Evolutionary conservation across 768 basidiomycete genomes (phyloP).

Genomic region (Boletellus ananiceps): DNA sequence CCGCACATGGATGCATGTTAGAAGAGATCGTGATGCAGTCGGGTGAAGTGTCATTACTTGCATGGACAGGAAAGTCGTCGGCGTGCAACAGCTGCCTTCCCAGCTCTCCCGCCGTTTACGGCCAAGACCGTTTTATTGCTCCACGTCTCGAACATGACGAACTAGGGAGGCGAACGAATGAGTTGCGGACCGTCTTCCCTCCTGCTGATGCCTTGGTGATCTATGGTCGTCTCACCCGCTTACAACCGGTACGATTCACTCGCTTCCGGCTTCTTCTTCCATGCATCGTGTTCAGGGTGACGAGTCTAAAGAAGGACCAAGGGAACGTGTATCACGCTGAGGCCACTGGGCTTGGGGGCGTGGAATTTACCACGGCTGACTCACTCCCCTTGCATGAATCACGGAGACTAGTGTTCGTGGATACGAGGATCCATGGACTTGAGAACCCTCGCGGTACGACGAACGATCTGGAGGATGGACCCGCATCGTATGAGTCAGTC

Average conservation of each 20-base stretch:
- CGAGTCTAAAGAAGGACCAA: not conserved
- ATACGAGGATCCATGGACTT: not conserved
- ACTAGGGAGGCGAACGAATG: not conserved
- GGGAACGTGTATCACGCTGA: not conserved
- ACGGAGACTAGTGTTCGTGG: not conserved
- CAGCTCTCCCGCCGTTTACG: not conserved
- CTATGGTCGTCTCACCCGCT: not conserved
- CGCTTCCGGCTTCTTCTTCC: not conserved
- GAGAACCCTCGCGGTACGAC: not conserved
- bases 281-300: constrained; percentile 1
- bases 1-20: not conserved
- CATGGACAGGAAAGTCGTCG: constrained; percentile 1
- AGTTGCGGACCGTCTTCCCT: not conserved
- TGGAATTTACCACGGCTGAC: constrained; percentile 1
- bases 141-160: not conserved
- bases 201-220: not conserved
- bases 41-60: not conserved
- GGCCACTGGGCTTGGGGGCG: not conserved
- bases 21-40: not conserved
- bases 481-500: not conserved
- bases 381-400: not conserved
- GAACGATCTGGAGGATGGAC: not conserved
- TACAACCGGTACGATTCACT: not conserved
- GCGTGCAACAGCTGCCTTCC: constrained; percentile 1
- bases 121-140: too few species aligned